These are phyloP conservation scores for Penicillium bovifimosum DNA, from an alignment of 495 filamentous ascomycete species.

Conservation along the genomic window DNA sequence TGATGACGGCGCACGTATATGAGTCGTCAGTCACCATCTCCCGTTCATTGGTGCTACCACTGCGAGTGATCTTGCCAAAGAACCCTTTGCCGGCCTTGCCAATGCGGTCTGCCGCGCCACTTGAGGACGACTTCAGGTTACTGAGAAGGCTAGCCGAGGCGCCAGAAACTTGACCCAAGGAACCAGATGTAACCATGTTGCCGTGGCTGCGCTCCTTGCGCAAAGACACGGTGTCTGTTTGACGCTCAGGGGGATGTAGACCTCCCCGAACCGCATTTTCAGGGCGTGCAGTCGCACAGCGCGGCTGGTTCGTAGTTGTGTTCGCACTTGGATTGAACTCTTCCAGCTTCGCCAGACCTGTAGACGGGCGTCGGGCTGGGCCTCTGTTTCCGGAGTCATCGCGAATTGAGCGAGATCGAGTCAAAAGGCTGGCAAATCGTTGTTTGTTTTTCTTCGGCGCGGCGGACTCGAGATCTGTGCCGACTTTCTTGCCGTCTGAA, in stretches of 20 bases:
- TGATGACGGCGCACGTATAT: slow-evolving; percentile 73
- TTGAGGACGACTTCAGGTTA: slow-evolving; percentile 65
- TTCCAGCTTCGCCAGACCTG: slow-evolving; percentile 38
- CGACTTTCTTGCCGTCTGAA: slow-evolving; percentile 24
- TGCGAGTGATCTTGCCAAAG: slow-evolving; percentile 68
- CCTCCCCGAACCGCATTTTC: slow-evolving; percentile 49
- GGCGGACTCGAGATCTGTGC: slow-evolving; percentile 25
- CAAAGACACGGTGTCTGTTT: slow-evolving; percentile 29
- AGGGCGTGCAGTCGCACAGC: slow-evolving; percentile 55
- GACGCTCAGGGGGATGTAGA: slow-evolving; percentile 46
- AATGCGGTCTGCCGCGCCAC: slow-evolving; percentile 63
- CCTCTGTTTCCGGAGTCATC: slow-evolving; percentile 36
- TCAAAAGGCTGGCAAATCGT: slow-evolving; percentile 53
- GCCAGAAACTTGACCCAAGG: slow-evolving; percentile 56
- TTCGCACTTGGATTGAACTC: slow-evolving; percentile 29
- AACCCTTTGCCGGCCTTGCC: slow-evolving; percentile 73
- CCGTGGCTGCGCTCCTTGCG: slow-evolving; percentile 46
- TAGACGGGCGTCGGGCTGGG: slow-evolving; percentile 39
- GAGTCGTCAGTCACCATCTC: slow-evolving; percentile 67
- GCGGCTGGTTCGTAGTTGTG: slow-evolving; percentile 31
- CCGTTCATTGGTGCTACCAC: slow-evolving; percentile 62
- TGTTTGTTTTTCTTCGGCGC: slow-evolving; percentile 43
- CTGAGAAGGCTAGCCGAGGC: slow-evolving; percentile 62
- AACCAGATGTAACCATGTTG: slow-evolving; percentile 48
- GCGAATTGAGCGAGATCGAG: slow-evolving; percentile 64